Evolutionary conservation across 2,329 filamentous ascomycete species (phyloP), one percentile per base, ranked within the genome.

Genomic region (Cadophora luteo-olivacea): DNA sequence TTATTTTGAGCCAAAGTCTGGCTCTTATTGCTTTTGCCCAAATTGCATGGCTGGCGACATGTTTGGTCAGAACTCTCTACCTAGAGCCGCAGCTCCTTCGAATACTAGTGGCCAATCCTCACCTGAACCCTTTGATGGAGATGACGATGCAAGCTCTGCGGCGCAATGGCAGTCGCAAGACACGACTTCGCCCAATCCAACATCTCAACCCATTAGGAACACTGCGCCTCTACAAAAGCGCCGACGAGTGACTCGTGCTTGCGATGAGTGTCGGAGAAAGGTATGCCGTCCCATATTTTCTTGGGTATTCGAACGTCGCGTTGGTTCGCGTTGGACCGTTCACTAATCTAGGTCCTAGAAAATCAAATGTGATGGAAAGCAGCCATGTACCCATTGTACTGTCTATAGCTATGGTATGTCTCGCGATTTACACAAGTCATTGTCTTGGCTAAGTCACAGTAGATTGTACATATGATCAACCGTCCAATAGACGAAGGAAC

Each of bases 381-480:
- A 94, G 78, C 92, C 92, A 11, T 96, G 92, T 81, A 97, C 94
- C 0, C 96, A 98, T 80, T 99, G 96, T 80, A 97, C 94, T 12
- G 94, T 98, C 61, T 99, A 99, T 81, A 97, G 94, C 79, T 99
- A 99, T 84, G 95, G 96, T 97, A 86, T 78, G 86, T 75, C 38
- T 65, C 32, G 14, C 32, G 9, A 38, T 19, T 55, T n/a, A 70
- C 14, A 60, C 9, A 29, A 24, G 41, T 54, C 54, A 36, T 19
- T 5, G 8, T 19, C 29, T 14, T 29, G 45, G 29, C 33, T 55
- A 45, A 61, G 36, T 29, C 51, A 25, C 51, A 60, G 19, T 63
- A 92, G 90, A 92, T 74, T 92, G 90, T 78, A 91, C 90, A 24
- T 92, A 92, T 79, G 90, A 93, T 76, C 90, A 93, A 74, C 91